phyloP scores from a whole-genome alignment of 106 monocot genomes.

The Dioscorea dumetorum region DNA sequence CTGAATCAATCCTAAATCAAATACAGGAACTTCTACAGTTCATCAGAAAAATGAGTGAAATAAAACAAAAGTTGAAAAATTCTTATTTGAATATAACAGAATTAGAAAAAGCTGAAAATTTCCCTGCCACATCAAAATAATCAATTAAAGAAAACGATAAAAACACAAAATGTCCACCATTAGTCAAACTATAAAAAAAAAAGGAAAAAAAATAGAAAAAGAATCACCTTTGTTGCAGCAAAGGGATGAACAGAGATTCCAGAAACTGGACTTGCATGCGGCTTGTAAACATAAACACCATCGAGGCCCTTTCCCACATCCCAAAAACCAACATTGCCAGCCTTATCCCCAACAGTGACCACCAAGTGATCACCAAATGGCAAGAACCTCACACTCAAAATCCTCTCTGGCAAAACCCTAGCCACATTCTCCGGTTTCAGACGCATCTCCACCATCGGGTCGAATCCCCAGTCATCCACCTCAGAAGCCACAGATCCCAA shows the following conservation, averaged over 20 bases:
- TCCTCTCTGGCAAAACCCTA: slow-evolving; percentile 38
- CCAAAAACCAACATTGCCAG: slow-evolving; percentile 69
- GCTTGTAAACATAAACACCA: slow-evolving; percentile 39
- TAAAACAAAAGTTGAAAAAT: no score
- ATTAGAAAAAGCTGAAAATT: no score
- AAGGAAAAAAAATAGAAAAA: neutral
- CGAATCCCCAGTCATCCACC: neutral
- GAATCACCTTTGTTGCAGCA: slow-evolving; percentile 33
- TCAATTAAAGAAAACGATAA: no score
- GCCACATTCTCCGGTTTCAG: slow-evolving; percentile 32
- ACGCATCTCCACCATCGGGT: slow-evolving; percentile 18
- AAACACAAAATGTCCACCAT: no score
- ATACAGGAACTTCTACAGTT: no score
- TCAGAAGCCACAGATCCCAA: neutral
- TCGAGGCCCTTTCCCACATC: slow-evolving; percentile 22
- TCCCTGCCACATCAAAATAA: no score
- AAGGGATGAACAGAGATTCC: slow-evolving; percentile 46
- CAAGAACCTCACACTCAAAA: slow-evolving; percentile 38
- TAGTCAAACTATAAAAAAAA: no score
- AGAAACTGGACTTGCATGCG: slow-evolving; percentile 48
- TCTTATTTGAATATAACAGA: no score
- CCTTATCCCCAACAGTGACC: slow-evolving; percentile 41
- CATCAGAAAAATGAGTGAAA: no score
- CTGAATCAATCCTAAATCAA: no score
- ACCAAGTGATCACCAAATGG: slow-evolving; percentile 42